Evolutionary conservation across 2,329 filamentous ascomycete species (phyloP), one percentile per base, ranked within the genome.

Genomic region (Monilinia aucupariae): DNA sequence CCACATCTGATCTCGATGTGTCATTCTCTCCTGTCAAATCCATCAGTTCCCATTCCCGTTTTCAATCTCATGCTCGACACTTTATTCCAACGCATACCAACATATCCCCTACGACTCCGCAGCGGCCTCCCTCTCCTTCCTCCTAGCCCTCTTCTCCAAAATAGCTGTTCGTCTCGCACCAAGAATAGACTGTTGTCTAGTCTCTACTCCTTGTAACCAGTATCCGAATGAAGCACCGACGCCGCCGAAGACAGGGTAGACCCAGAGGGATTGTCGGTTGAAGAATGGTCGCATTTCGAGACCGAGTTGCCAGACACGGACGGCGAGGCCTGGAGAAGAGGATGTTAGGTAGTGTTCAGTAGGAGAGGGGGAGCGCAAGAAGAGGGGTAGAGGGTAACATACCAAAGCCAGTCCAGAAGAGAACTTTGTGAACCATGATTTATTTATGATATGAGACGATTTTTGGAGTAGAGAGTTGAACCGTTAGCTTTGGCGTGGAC

Each of bases 271-370:
- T 75, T 88, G 82, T 74, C 83, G 85, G 79, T 89, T 87, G 83
- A 97, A 91, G 77, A 97, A 88, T 59, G 93, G 94, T 67, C 92
- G 91, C 92, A 96, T 96, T 81, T 99, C 92, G 76, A 99, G 94
- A 74, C 93, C 94, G 76, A 99, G 88, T 79, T 97, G 94, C 91
- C 92, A 97, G 78, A 94, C 85, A 72, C 93, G 90, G 74, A 92
- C 89, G 75, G 90, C 92, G 73, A 97, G 79, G 82, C 94, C 94
- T 99, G 71, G 22, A n/a, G 13, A 15, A 15, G 15, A 39, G 37
- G n/a, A n/a, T 10, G 41, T 53, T 9, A 30, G 34, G 17, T 12
- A 60, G 49, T 27, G 52, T 30, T 62, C 45, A 43, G 30, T n/a
- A 61, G 52, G 56, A 65, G 7, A 47, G 43, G 25, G 4, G 10